phyloP scores from a whole-genome alignment of 169 alveolate genomes.

The Babesia sp. region DNA sequence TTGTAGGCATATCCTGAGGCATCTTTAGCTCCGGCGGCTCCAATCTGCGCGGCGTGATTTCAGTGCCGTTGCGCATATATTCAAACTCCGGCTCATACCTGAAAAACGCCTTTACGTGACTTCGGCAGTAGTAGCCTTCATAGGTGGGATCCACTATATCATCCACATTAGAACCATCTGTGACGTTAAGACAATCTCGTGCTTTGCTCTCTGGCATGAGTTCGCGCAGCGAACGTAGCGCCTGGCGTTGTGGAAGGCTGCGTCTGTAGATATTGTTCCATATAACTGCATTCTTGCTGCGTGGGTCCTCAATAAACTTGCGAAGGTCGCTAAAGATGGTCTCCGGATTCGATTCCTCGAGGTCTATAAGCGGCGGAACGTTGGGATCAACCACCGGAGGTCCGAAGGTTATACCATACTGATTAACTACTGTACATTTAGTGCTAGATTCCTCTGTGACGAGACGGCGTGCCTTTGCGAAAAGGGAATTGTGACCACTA shows the following conservation, averaged over 20 bases:
- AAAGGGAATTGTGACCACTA: not conserved
- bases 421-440: not conserved
- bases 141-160: slow-evolving; percentile 43
- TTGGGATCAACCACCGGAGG: slow-evolving; percentile 5
- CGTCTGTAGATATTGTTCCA: slow-evolving; percentile 51
- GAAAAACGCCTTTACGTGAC: slow-evolving; percentile 46
- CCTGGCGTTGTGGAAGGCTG: slow-evolving; percentile 48
- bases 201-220: slow-evolving; percentile 59
- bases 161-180: slow-evolving; percentile 66
- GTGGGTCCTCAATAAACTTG: slow-evolving; percentile 16
- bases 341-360: slow-evolving; percentile 30
- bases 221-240: slow-evolving; percentile 24
- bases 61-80: slow-evolving; percentile 39
- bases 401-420: slow-evolving; percentile 12
- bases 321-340: slow-evolving; percentile 16
- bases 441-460: not conserved
- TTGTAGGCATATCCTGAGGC: slow-evolving; percentile 40
- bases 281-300: not conserved
- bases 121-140: slow-evolving; percentile 34
- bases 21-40: slow-evolving; percentile 41
- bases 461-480: not conserved
- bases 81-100: slow-evolving; percentile 48
- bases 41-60: slow-evolving; percentile 17
- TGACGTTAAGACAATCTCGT: slow-evolving; percentile 46
- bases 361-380: not conserved